Conservation (phyloP, 1,284 basidiomycete genomes). For the Melampsora americana region DNA sequence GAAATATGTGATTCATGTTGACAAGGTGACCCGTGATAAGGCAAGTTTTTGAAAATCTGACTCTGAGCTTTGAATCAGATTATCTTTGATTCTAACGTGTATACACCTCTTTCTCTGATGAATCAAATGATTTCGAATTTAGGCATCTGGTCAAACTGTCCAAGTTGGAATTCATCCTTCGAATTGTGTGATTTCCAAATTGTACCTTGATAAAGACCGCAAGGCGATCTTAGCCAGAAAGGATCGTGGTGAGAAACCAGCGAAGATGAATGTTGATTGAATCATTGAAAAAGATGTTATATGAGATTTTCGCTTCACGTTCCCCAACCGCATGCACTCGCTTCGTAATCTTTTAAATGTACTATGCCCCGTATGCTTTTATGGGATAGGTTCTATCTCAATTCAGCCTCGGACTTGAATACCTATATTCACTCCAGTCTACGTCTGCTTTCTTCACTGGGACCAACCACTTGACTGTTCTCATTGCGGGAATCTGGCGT, state of each 20-base stretch:
- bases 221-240: slow-evolving; percentile 58
- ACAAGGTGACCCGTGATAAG: slow-evolving; percentile 97
- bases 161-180: slow-evolving; percentile 94
- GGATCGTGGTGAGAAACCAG: slow-evolving; percentile 48
- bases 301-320: background rate
- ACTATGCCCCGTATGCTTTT: background rate
- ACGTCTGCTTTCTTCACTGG: too few species aligned
- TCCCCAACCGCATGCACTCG: background rate
- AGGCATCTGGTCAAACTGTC: slow-evolving; percentile 77
- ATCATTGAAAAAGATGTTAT: background rate
- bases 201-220: slow-evolving; percentile 56
- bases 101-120: background rate
- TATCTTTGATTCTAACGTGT: background rate
- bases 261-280: slow-evolving; percentile 39
- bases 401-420: background rate
- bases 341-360: background rate
- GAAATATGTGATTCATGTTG: slow-evolving; percentile 99
- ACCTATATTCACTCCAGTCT: too few species aligned
- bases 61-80: too few species aligned
- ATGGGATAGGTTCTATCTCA: background rate
- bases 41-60: too few species aligned
- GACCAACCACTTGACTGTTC: too few species aligned
- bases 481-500: too few species aligned
- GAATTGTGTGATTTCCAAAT: slow-evolving; percentile 79
- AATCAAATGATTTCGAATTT: background rate